Base-by-base conservation (phyloP, 495 filamentous ascomycete genomes). In the Lophiostoma macrostomum region DNA sequence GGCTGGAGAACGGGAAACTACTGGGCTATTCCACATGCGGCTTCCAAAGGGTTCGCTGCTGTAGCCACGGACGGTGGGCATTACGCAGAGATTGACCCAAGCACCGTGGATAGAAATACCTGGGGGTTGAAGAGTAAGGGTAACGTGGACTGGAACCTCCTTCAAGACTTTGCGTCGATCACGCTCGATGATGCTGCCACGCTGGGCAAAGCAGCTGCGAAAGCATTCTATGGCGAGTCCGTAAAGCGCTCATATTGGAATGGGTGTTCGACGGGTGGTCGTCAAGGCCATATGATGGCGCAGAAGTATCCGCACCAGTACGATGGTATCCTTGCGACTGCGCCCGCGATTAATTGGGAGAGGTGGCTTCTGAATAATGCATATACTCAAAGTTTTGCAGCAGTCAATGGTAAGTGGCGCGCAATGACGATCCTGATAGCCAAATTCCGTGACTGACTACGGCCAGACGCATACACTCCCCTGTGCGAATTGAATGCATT, bases 271-370 rank as follows among this genome's bases (percentile, higher is more conserved):
- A 12, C 32, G 30, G 50, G 50, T 13, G 50, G 50, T 18, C 34
- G 50, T 6, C 39, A 53, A 14, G 50, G 50, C 1, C 24, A 20
- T 36, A 25, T 25, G 6, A 4, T 53, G 7, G 50, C 50, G 4
- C 50, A 53, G 34, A 5, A 25, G 28, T 45, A 45, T 34, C 50
- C 37, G 29, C 12, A 13, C 3, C n/a, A 24, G 18, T 20, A 34
- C 12, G 50, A 44, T 24, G 37, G 50, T 7, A 20, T 53, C 5
- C 14, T 45, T 2, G 50, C 50, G 10, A 28, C 19, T 27, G 50
- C 50, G 14, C 50, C 50, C 5, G 50, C 40, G 1, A 64, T 67
- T 50, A 65, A 73, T 49, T 72, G 65, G 67, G 49, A 51, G 2
- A 47, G 46, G 25, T 52, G 66, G 43, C n/a, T 60, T 6, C n/a